Conservation (phyloP, 1,284 basidiomycete genomes). For the Cryptococcus sp. region DNA sequence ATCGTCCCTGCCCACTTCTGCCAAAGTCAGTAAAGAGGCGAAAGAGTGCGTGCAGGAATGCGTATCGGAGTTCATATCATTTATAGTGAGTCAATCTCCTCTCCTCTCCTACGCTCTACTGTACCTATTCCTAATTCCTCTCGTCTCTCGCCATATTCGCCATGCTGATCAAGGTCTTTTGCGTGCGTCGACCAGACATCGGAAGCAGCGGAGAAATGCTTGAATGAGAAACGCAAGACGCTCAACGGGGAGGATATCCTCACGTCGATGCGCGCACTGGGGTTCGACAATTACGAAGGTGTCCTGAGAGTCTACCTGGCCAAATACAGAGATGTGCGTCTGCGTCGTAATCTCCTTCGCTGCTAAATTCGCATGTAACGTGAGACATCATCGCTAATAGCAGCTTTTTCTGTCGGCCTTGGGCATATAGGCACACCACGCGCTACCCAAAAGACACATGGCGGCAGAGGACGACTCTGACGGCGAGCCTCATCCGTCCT, state of each 20-base stretch:
- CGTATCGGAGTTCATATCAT: conserved; percentile 93
- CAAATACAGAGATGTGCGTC: conserved; percentile 78
- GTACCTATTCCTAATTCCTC: background rate
- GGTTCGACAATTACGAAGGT: conserved; percentile 86
- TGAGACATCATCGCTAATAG: background rate
- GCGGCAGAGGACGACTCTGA: conserved; percentile 15
- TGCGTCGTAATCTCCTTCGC: background rate
- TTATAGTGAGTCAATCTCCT: conserved; percentile 61
- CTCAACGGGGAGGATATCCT: conserved; percentile 84
- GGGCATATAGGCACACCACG: conserved; percentile 15
- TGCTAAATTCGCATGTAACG: background rate
- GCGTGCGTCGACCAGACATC: conserved; percentile 34
- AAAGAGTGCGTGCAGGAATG: conserved; percentile 97
- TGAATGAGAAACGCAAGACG: conserved; percentile 95
- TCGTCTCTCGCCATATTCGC: too few species aligned
- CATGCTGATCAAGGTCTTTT: too few species aligned
- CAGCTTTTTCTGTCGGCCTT: background rate
- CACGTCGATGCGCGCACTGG: conserved; percentile 88
- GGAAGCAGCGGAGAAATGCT: conserved; percentile 81
- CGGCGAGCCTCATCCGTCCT: conserved; percentile 1
- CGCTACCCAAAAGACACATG: conserved; percentile 13
- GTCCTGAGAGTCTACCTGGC: conserved; percentile 93
- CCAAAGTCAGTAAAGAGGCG: conserved; percentile 94
- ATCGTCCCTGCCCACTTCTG: conserved; percentile 78
- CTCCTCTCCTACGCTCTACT: background rate